phyloP scores from a whole-genome alignment of 2,329 filamentous ascomycete genomes.

The Drechslerella dactyloides region DNA sequence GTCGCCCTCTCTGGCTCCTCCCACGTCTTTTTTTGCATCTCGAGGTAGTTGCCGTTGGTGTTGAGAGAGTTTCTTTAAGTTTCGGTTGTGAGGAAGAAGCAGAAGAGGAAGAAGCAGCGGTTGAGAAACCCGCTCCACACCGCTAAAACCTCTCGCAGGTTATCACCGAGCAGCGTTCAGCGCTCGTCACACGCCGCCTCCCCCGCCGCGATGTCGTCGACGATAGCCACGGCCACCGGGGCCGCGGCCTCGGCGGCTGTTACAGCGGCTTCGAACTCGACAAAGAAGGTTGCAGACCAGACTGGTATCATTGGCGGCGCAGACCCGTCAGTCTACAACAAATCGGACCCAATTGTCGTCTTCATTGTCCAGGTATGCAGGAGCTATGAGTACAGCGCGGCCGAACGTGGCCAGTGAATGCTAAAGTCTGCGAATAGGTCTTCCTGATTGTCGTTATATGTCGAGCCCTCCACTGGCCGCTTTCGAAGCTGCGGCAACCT shows the following conservation, averaged over 20 bases:
- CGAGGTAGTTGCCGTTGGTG: constrained; percentile 11
- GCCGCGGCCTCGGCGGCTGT: constrained; percentile 45
- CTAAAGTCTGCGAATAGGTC: constrained; percentile 61
- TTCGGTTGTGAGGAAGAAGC: constrained; percentile 1
- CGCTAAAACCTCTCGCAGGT: neutral
- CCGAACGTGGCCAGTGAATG: neutral
- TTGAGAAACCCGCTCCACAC: neutral
- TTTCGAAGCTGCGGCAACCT: constrained; percentile 78
- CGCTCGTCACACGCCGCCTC: neutral
- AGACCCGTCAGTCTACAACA: constrained; percentile 72
- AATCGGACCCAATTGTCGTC: constrained; percentile 74
- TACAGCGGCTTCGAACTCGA: constrained; percentile 52
- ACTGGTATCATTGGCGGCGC: constrained; percentile 74
- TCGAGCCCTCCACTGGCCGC: constrained; percentile 75
- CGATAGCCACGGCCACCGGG: neutral
- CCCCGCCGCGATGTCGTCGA: constrained; percentile 31
- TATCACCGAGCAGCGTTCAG: neutral
- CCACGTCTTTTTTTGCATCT: neutral
- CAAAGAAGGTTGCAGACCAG: constrained; percentile 64
- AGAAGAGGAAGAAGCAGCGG: constrained; percentile 1
- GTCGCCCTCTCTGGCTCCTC: neutral
- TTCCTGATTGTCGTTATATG: constrained; percentile 77
- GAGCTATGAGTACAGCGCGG: no score
- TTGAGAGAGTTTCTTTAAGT: constrained; percentile 8
- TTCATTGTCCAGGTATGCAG: constrained; percentile 75